A percentile compares a stretch with the other conserved stretches of the same genome.
phyloP scores from a whole-genome alignment of 768 basidiomycete genomes.

The Russula vinacea region DNA sequence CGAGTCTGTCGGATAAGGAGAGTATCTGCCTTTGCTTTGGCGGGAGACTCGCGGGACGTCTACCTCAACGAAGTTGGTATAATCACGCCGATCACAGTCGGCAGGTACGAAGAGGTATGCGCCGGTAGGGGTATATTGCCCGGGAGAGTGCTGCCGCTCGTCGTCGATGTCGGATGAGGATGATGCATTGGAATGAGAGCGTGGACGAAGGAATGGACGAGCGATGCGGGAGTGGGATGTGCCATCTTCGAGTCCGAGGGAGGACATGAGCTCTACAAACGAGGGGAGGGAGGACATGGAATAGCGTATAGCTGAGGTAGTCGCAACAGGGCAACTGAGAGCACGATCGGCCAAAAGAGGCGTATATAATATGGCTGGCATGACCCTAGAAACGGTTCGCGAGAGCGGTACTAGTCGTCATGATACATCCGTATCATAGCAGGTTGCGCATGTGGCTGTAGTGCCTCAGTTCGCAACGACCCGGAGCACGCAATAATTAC shows the following conservation, averaged over 20 bases:
- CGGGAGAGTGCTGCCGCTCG: slow-evolving; percentile 21
- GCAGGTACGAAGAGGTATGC: slow-evolving; percentile 35
- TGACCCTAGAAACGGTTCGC: slow-evolving; percentile 28
- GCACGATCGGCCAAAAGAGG: slow-evolving; percentile 5
- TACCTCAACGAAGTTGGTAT: slow-evolving; percentile 30
- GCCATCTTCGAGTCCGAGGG: slow-evolving; percentile 66
- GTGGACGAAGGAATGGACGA: slow-evolving; percentile 32
- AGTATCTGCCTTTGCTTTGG: slow-evolving; percentile 33
- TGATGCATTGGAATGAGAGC: slow-evolving; percentile 43
- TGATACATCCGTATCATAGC: slow-evolving; percentile 28
- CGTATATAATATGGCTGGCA: slow-evolving; percentile 26
- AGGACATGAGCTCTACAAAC: slow-evolving; percentile 83
- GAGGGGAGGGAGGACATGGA: slow-evolving; percentile 75
- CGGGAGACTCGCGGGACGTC: slow-evolving; percentile 33
- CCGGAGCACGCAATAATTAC: slow-evolving; percentile 17
- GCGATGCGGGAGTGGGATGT: slow-evolving; percentile 26
- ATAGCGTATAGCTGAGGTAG: slow-evolving; percentile 28
- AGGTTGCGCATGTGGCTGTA: slow-evolving; percentile 25
- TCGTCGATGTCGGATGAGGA: slow-evolving; percentile 39
- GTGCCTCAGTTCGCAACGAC: slow-evolving; percentile 26
- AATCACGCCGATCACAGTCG: slow-evolving; percentile 28
- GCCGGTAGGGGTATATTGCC: background rate
- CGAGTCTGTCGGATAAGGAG: slow-evolving; percentile 36
- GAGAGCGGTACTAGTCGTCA: slow-evolving; percentile 29
- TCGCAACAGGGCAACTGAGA: slow-evolving; percentile 27